Evolutionary conservation across 139 green algal species (phyloP).

Genomic region (Chlorella sp.): DNA sequence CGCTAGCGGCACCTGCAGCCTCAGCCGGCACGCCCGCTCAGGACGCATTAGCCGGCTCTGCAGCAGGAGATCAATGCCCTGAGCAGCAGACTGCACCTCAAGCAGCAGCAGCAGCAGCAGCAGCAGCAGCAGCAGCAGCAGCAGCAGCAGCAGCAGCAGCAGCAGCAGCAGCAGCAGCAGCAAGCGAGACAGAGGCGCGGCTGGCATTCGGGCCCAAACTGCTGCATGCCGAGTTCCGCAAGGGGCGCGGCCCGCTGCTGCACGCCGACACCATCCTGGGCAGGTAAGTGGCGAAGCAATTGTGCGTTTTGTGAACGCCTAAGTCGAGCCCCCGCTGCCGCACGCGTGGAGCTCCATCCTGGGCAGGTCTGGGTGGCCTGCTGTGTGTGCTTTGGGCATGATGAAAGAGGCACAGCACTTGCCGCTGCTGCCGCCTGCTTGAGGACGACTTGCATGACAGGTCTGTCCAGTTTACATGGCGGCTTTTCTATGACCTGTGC

Average conservation of each 20-base stretch:
- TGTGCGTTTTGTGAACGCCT: not conserved
- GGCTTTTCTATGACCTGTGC: not conserved
- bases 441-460: not conserved
- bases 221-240: constrained; percentile 20
- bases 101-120: too few relatives aligned
- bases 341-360: not conserved
- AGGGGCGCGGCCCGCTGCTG: constrained; percentile 17
- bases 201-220: not conserved
- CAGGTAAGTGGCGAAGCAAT: not conserved
- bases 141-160: not conserved
- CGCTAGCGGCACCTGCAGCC: too few relatives aligned
- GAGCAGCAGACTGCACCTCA: too few relatives aligned
- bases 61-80: not conserved
- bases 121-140: not conserved
- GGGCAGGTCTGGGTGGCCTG: not conserved
- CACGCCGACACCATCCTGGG: constrained; percentile 9
- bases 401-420: too few relatives aligned
- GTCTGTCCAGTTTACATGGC: too few relatives aligned
- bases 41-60: not conserved
- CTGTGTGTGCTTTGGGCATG: not conserved
- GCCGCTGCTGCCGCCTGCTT: not conserved
- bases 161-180: not conserved
- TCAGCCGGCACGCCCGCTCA: too few relatives aligned
- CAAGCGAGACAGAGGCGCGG: not conserved
- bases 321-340: not conserved